Conservation (phyloP, 495 filamentous ascomycete genomes). For the Aspergillus saccharolyticus region DNA sequence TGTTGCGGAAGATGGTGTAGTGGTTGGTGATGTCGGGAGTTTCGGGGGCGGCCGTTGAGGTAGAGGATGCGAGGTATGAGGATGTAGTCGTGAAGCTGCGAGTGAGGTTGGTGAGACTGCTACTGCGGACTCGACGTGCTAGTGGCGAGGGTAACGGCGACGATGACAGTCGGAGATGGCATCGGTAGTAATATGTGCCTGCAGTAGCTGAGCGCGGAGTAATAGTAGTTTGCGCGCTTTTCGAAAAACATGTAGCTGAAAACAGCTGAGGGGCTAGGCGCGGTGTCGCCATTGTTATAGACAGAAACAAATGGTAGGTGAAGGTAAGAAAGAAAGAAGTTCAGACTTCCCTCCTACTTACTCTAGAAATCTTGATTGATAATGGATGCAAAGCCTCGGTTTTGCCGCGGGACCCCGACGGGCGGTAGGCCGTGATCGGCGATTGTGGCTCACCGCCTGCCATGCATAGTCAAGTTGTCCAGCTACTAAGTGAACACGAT, state of each 20-base stretch:
- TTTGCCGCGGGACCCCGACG: background rate
- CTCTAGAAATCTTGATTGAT: background rate
- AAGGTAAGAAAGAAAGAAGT: background rate
- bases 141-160: background rate
- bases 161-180: background rate
- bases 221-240: background rate
- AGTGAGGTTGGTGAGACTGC: background rate
- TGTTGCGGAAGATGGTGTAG: slow-evolving; percentile 85
- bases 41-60: slow-evolving; percentile 10
- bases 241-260: background rate
- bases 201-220: background rate
- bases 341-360: background rate
- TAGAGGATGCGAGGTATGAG: background rate
- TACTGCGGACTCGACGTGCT: background rate
- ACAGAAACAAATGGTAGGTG: background rate
- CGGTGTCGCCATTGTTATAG: background rate
- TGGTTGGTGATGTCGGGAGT: slow-evolving; percentile 50
- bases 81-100: slow-evolving; percentile 8
- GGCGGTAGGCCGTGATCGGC: background rate
- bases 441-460: background rate
- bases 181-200: background rate
- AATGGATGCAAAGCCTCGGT: background rate
- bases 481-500: background rate
- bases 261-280: background rate
- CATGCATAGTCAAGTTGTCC: background rate